A percentile compares a stretch with the other conserved stretches of the same genome.
Evolutionary conservation across 192 early-diverging fungal species (phyloP).

Genomic region (Backusella sp.): DNA sequence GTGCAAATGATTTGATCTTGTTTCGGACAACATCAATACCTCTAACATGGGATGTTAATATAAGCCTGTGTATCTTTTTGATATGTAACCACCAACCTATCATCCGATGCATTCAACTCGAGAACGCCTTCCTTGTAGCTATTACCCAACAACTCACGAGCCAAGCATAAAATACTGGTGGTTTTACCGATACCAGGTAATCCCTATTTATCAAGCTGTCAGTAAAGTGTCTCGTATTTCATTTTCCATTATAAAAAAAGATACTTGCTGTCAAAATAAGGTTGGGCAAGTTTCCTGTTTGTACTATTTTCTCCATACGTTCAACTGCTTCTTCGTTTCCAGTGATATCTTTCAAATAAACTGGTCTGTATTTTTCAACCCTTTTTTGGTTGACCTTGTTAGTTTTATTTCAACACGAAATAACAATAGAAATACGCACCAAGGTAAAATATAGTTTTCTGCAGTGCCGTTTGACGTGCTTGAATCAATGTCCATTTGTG

Average conservation of each 20-base stretch:
- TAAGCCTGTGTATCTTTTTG: too few relatives aligned
- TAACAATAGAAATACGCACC: not conserved
- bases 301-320: constrained; percentile 80
- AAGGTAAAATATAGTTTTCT: constrained; percentile 8
- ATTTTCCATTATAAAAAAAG: too few relatives aligned
- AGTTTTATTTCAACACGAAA: not conserved
- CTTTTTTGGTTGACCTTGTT: constrained; percentile 22
- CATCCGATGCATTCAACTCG: constrained; percentile 97
- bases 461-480: not conserved
- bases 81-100: constrained; percentile 56
- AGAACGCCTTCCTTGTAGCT: constrained; percentile 90
- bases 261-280: constrained; percentile 79
- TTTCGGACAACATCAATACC: constrained; percentile 97
- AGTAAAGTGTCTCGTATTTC: too few relatives aligned
- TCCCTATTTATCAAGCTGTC: constrained; percentile 46
- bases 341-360: constrained; percentile 83
- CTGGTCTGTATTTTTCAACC: constrained; percentile 96
- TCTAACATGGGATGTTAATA: constrained; percentile 33
- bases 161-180: constrained; percentile 91
- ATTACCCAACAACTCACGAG: constrained; percentile 82
- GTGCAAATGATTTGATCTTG: constrained; percentile 98
- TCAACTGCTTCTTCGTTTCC: constrained; percentile 93
- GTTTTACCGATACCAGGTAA: constrained; percentile 98
- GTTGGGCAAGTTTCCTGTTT: constrained; percentile 95
- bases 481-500: not conserved